These are phyloP conservation scores for Urochloa ruziziensis DNA, from an alignment of 176 grass and related monocot species.

Conservation along the genomic window DNA sequence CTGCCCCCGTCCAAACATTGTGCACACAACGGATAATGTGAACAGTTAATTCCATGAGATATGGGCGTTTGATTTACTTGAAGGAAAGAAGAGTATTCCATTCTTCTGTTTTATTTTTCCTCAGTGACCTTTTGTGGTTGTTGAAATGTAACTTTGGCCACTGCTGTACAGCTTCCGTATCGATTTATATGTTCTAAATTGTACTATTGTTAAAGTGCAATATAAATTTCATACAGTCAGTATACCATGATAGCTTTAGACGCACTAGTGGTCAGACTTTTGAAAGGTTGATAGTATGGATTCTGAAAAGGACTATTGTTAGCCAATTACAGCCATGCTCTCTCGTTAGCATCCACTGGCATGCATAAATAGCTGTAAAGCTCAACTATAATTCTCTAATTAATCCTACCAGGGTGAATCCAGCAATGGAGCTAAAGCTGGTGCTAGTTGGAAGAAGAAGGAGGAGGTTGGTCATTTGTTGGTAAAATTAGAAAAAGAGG, in stretches of 20 bases:
- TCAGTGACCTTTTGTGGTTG: neutral
- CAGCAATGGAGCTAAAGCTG: neutral
- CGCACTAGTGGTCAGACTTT: neutral
- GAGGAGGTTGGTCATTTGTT: neutral
- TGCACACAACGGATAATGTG: too few species aligned
- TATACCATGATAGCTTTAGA: neutral
- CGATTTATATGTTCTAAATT: neutral
- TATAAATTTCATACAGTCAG: neutral
- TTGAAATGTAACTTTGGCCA: neutral
- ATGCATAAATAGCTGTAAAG: neutral
- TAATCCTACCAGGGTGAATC: constrained; percentile 20
- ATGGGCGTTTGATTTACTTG: too few species aligned
- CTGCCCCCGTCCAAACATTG: too few species aligned
- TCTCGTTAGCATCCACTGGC: neutral
- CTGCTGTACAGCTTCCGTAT: neutral
- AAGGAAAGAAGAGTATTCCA: neutral
- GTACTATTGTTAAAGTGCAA: neutral
- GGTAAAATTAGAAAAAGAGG: constrained; percentile 15
- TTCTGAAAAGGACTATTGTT: neutral
- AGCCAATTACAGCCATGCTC: neutral
- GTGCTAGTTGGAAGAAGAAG: neutral
- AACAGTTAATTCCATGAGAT: too few species aligned
- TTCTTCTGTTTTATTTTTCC: neutral
- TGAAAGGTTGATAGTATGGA: neutral
- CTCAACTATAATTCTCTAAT: constrained; percentile 10